These are phyloP conservation scores for Phyllosticta citribraziliensis DNA, from an alignment of 2,329 filamentous ascomycete genomes.

Conservation along the genomic window DNA sequence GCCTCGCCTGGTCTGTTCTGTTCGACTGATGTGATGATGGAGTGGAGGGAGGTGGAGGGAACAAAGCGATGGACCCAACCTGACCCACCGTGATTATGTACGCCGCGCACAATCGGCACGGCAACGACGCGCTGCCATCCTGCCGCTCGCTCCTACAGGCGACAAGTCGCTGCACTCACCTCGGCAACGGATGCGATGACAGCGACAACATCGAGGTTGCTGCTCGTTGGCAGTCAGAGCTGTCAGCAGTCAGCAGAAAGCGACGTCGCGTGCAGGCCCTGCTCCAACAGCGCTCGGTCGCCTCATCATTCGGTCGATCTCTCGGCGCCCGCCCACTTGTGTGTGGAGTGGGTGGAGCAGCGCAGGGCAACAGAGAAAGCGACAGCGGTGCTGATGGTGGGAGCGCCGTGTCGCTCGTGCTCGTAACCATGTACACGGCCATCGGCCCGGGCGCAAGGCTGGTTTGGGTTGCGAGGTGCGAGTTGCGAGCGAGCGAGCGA, in stretches of 20 bases:
- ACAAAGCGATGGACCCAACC: too few species aligned
- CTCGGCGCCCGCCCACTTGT: background rate
- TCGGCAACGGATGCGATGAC: background rate
- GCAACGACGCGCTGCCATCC: background rate
- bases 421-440: background rate
- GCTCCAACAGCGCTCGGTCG: too few species aligned
- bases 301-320: background rate
- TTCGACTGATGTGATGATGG: too few species aligned
- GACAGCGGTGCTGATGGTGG: background rate
- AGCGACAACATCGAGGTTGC: background rate
- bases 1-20: too few species aligned
- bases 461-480: background rate
- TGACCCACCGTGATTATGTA: background rate
- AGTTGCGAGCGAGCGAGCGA: too few species aligned
- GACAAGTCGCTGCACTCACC: background rate
- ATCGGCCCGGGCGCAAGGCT: background rate
- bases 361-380: too few species aligned
- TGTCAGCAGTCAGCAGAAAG: too few species aligned
- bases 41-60: too few species aligned
- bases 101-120: background rate
- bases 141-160: background rate
- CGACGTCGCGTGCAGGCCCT: too few species aligned
- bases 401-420: background rate
- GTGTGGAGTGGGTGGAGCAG: too few species aligned
- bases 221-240: background rate